phyloP scores from a whole-genome alignment of 2,329 filamentous ascomycete species.

The Pestalotiopsis fici region DNA sequence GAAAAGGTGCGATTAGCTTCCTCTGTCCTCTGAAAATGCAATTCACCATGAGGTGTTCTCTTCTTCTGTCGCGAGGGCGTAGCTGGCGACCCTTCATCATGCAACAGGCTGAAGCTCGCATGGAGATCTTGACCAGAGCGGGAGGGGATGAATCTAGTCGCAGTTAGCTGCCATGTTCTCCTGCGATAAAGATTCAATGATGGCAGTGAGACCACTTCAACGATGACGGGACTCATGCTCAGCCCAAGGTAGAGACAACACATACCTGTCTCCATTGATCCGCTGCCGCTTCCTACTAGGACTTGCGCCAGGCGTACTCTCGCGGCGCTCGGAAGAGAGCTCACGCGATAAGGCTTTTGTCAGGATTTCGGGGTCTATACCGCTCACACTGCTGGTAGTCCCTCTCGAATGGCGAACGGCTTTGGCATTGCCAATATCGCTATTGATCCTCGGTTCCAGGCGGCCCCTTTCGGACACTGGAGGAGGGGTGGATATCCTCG shows the following conservation, averaged over 20 bases:
- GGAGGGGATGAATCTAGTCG: constrained; percentile 85
- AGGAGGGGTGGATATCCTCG: constrained; percentile 44
- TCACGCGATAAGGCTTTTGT: constrained; percentile 54
- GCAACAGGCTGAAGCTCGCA: constrained; percentile 87
- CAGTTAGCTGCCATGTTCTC: constrained; percentile 25
- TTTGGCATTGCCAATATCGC: constrained; percentile 35
- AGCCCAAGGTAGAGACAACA: neutral
- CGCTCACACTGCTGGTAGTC: constrained; percentile 31
- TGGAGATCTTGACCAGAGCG: constrained; percentile 90
- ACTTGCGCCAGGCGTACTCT: constrained; percentile 54
- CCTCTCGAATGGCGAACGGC: constrained; percentile 34
- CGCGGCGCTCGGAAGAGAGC: constrained; percentile 49
- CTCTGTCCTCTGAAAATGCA: constrained; percentile 93
- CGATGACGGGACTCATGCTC: neutral
- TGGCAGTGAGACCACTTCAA: neutral
- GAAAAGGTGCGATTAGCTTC: constrained; percentile 95
- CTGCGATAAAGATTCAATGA: constrained; percentile 14
- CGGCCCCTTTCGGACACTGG: constrained; percentile 43
- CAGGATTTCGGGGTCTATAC: constrained; percentile 50
- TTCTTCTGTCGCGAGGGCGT: constrained; percentile 86
- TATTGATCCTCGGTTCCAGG: constrained; percentile 41
- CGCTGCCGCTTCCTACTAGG: constrained; percentile 61
- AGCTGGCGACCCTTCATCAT: constrained; percentile 90
- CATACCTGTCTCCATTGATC: constrained; percentile 62
- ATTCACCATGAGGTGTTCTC: constrained; percentile 82